Evolutionary conservation across 768 basidiomycete species (phyloP).

Genomic region (Auriculariales sp.): DNA sequence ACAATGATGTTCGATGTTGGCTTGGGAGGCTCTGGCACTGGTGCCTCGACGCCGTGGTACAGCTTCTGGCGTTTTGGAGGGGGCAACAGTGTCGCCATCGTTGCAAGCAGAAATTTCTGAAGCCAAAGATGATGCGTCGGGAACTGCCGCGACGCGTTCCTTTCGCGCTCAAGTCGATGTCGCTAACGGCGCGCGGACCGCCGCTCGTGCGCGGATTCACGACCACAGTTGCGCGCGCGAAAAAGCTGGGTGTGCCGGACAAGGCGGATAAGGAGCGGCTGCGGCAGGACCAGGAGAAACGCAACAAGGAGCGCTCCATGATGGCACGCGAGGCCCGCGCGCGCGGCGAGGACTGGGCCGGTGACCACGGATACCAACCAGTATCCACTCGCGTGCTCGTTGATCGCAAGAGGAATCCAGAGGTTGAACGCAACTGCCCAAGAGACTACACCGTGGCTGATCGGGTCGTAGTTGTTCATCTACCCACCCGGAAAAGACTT

Average conservation of each 20-base stretch:
- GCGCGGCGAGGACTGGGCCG: neutral
- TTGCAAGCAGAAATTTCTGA: neutral
- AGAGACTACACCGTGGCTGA: neutral
- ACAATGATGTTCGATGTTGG: constrained; percentile 64
- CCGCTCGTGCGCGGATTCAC: neutral
- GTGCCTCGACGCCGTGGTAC: constrained; percentile 59
- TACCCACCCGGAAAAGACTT: neutral
- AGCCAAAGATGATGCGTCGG: no score
- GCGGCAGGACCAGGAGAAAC: neutral
- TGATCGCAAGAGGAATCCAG: neutral
- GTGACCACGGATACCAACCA: neutral
- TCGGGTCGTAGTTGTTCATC: neutral
- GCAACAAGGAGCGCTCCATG: neutral
- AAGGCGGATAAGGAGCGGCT: neutral
- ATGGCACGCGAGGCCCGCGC: neutral
- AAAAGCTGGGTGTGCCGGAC: neutral
- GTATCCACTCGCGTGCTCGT: neutral
- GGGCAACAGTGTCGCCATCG: constrained; percentile 74
- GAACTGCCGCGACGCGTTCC: no score
- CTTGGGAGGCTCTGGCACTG: constrained; percentile 31
- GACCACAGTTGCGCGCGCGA: neutral
- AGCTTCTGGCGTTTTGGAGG: constrained; percentile 81
- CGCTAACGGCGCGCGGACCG: no score
- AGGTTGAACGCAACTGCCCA: neutral
- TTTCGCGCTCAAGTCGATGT: no score